Evolutionary conservation across 441 rosid species (phyloP).

Genomic region (Aleurites moluccanus): DNA sequence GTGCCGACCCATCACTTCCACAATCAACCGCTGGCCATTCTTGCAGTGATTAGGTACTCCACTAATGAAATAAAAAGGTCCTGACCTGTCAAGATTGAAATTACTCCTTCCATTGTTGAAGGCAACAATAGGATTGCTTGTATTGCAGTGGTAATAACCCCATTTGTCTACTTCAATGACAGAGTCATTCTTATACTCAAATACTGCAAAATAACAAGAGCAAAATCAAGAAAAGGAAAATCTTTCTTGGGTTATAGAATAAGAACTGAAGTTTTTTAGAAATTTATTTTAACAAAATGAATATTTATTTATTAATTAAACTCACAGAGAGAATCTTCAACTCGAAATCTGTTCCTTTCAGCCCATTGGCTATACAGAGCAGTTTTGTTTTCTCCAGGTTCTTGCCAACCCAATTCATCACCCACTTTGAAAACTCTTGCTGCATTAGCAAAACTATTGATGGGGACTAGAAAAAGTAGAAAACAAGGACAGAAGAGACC

Average conservation of each 20-base stretch:
- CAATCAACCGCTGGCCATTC: constrained; percentile 66
- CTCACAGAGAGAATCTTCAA: constrained; percentile 85
- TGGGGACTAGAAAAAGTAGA: constrained; percentile 21
- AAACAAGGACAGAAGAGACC: constrained; percentile 24
- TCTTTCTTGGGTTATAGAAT: background rate
- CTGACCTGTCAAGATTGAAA: constrained; percentile 60
- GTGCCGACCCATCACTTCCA: constrained; percentile 74
- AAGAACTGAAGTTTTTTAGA: background rate
- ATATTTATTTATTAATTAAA: background rate
- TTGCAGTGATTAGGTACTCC: constrained; percentile 61
- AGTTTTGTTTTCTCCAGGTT: constrained; percentile 48
- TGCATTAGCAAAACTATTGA: constrained; percentile 33
- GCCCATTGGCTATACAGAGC: constrained; percentile 68
- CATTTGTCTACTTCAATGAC: constrained; percentile 79
- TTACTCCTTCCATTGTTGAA: constrained; percentile 69
- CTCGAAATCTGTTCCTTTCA: constrained; percentile 55
- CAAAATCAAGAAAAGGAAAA: background rate
- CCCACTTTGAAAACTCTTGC: constrained; percentile 65
- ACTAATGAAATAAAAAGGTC: constrained; percentile 77
- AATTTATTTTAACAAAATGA: no score
- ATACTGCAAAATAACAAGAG: constrained; percentile 36
- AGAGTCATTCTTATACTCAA: constrained; percentile 77
- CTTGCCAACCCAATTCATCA: constrained; percentile 66
- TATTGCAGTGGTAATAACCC: constrained; percentile 78
- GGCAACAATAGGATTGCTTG: constrained; percentile 41